phyloP scores from a whole-genome alignment of 805 yeast species.

The Candida germanica region DNA sequence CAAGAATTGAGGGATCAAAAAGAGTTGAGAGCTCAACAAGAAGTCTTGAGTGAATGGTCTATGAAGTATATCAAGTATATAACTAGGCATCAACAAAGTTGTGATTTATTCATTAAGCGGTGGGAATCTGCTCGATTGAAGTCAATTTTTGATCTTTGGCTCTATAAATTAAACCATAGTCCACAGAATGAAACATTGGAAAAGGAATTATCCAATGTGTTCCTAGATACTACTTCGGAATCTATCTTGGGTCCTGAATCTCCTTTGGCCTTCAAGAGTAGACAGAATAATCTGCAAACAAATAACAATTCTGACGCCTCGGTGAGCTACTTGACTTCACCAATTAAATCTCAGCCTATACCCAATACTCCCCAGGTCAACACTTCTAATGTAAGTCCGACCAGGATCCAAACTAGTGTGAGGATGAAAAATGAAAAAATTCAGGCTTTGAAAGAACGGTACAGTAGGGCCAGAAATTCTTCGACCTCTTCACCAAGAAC shows the following conservation, averaged over 20 bases:
- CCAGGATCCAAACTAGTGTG: constrained; percentile 36
- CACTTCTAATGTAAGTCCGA: constrained; percentile 28
- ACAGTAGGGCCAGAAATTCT: constrained; percentile 20
- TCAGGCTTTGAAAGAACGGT: constrained; percentile 33
- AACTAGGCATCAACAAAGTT: constrained; percentile 33
- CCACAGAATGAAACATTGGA: constrained; percentile 5
- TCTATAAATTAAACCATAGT: constrained; percentile 25
- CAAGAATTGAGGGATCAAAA: constrained; percentile 27
- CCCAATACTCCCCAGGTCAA: constrained; percentile 20
- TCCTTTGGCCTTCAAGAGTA: constrained; percentile 27
- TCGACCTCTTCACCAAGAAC: constrained; percentile 3
- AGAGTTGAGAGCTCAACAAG: constrained; percentile 25
- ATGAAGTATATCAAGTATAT: constrained; percentile 32
- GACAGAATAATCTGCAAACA: constrained; percentile 7
- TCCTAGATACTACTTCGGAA: constrained; percentile 15
- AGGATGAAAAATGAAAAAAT: constrained; percentile 31
- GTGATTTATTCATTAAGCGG: constrained; percentile 30
- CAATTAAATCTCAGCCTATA: constrained; percentile 26
- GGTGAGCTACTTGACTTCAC: constrained; percentile 31
- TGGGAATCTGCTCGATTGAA: constrained; percentile 27
- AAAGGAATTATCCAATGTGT: constrained; percentile 7
- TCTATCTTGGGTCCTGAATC: constrained; percentile 25
- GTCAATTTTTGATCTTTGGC: constrained; percentile 39
- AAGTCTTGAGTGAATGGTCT: constrained; percentile 32
- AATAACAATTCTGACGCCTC: constrained; percentile 4